Evolutionary conservation across 768 basidiomycete genomes (phyloP).

Genomic region (Xanthoconium purpureum): DNA sequence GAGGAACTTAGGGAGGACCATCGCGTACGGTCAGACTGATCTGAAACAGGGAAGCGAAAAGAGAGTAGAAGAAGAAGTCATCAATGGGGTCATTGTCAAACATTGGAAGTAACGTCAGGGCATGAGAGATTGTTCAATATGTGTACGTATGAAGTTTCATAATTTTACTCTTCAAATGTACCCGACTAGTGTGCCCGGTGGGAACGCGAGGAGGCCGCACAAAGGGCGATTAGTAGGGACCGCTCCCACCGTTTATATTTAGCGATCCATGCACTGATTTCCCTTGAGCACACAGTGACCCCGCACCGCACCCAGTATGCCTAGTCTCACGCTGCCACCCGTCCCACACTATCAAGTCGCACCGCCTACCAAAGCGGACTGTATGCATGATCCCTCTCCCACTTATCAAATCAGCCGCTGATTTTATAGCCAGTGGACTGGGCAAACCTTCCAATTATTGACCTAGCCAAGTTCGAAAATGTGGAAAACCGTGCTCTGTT

Average conservation of each 20-base stretch:
- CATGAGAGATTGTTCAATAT: background rate
- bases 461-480: constrained; percentile 41
- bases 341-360: constrained; percentile 37
- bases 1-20: constrained; percentile 49
- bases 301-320: background rate
- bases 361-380: constrained; percentile 32
- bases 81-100: constrained; percentile 53
- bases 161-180: too few relatives aligned
- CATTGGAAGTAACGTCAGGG: constrained; percentile 45
- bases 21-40: constrained; percentile 48
- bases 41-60: constrained; percentile 40
- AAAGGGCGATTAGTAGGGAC: too few relatives aligned
- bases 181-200: too few relatives aligned
- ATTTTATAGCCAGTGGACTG: constrained; percentile 39
- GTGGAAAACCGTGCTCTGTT: constrained; percentile 38
- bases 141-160: too few relatives aligned
- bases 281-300: too few relatives aligned
- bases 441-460: constrained; percentile 53
- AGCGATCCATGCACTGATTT: too few relatives aligned
- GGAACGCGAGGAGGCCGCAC: too few relatives aligned
- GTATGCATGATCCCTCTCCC: constrained; percentile 22
- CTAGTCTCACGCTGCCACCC: constrained; percentile 26
- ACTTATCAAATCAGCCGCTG: background rate
- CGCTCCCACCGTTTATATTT: too few relatives aligned
- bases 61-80: constrained; percentile 51